These are phyloP conservation scores for Malassezia globosa DNA, from an alignment of 1,284 basidiomycete genomes.

Conservation along the genomic window DNA sequence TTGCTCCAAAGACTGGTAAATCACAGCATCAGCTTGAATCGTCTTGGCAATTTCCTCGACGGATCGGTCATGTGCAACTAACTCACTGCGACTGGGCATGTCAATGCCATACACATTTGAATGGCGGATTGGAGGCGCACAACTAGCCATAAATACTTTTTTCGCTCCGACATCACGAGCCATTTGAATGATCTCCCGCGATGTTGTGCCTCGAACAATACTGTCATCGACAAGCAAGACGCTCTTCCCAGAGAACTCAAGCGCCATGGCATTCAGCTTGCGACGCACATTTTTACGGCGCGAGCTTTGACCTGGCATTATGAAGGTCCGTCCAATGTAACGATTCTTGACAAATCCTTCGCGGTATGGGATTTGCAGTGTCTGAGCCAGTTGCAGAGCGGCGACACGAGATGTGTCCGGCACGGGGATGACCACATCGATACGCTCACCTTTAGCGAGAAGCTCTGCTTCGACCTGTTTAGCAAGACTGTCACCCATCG, in stretches of 20 bases:
- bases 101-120: conserved; percentile 99
- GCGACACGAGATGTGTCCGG: conserved; percentile 95
- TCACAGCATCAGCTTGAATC: conserved; percentile 91
- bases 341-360: conserved; percentile 99
- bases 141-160: conserved; percentile 90
- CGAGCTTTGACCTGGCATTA: conserved; percentile 83
- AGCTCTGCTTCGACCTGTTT: conserved; percentile 71
- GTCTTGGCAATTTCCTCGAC: conserved; percentile 64
- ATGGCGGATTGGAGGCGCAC: conserved; percentile 87
- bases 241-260: conserved; percentile 85
- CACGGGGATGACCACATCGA: conserved; percentile 82
- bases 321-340: conserved; percentile 95
- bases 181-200: conserved; percentile 98
- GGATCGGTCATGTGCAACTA: conserved; percentile 76
- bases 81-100: conserved; percentile 88
- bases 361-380: conserved; percentile 77
- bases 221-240: conserved; percentile 97
- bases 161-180: conserved; percentile 98
- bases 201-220: conserved; percentile 95
- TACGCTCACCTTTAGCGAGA: conserved; percentile 51
- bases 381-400: conserved; percentile 87
- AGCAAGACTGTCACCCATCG: conserved; percentile 94
- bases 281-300: conserved; percentile 87
- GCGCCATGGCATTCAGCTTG: conserved; percentile 98
- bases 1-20: conserved; percentile 91